Evolutionary conservation across 352 stramenopile genomes (phyloP), one percentile per base, ranked within the genome.

Genomic region (Halophytophthora batemanensis): DNA sequence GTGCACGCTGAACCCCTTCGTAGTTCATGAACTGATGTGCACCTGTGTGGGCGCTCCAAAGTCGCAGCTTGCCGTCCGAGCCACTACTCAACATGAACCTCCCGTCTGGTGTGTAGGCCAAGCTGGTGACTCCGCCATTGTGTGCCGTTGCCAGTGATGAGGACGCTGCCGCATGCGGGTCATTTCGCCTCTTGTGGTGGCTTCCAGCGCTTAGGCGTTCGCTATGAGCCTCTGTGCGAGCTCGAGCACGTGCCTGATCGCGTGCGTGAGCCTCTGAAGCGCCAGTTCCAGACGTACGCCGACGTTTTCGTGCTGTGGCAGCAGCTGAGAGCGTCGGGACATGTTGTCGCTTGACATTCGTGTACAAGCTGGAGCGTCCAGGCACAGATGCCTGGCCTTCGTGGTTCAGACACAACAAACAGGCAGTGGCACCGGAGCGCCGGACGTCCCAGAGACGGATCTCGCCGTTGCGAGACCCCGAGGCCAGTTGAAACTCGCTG

Each of bases 371-470:
- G 15, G 70, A 78, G n/a, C 77, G 65, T 0, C 71, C 61, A 0
- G 80, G 80, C 35, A 77, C 56, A 37, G 50, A 59, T 0, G 82
- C 74, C 19, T 59, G 45, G 14, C 77, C 77, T 50, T 96, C 71
- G 12, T 81, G 73, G 53, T 93, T 92, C 8, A 95, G 66, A 53
- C 73, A 91, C 18, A 88, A 68, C 45, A 95, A 53, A 59, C 87
- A 96, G 4, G 87, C 87, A 0, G 85, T 93, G 1, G 80, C 59
- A 17, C 87, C 87, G 0, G 85, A 95, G 38, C 80, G 72, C 40
- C 87, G 82, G 38, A 95, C 90, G 54, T 96, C 87, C 87, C 87
- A 96, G 22, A 96, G 47, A 15, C 85, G 76, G 34, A 94, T 74
- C 45, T 87, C 73, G 21, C 77, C 80, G 50, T 82, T 66, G 58